A percentile compares a stretch with the other conserved stretches of the same genome.
These are phyloP conservation scores for Ophiostoma pallidulum DNA, from an alignment of 2,329 filamentous ascomycete species.

Conservation along the genomic window DNA sequence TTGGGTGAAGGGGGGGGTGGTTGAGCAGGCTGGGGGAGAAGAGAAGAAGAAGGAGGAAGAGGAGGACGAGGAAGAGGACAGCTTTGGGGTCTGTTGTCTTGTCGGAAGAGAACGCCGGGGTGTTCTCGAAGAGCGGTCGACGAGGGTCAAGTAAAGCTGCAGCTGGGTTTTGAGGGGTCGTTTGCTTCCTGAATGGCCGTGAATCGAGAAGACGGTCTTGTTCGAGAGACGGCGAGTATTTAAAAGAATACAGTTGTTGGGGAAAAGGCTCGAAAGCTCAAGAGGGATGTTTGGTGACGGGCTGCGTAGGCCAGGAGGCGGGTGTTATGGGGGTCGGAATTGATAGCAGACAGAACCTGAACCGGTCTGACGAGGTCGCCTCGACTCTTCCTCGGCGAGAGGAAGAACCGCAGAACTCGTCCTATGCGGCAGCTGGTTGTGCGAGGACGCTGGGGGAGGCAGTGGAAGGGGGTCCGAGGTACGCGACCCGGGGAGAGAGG, in stretches of 20 bases:
- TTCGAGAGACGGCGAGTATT: no score
- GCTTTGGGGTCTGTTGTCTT: no score
- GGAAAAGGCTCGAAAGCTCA: no score
- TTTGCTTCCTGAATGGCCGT: no score
- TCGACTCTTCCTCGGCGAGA: conserved; percentile 99
- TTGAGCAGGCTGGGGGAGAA: neutral
- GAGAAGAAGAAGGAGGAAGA: neutral
- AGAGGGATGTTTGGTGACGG: no score
- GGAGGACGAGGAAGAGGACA: no score
- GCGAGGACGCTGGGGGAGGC: conserved; percentile 46
- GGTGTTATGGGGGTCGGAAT: conserved; percentile 91
- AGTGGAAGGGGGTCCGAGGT: conserved; percentile 42
- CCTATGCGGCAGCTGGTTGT: conserved; percentile 99
- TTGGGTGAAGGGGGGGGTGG: conserved; percentile 2
- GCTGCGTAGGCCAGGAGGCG: no score
- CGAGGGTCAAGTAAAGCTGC: no score
- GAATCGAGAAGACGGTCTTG: neutral
- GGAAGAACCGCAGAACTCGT: conserved; percentile 97
- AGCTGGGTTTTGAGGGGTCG: no score
- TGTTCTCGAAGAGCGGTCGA: no score
- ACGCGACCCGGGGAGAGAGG: conserved; percentile 35
- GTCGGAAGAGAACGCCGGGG: no score
- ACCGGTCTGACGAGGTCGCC: conserved; percentile 90
- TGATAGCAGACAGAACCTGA: conserved; percentile 86
- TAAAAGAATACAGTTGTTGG: no score